A percentile compares a stretch with the other conserved stretches of the same genome.
Evolutionary conservation across 176 grass and related monocot genomes (phyloP).

Genomic region (Eragrostis curvula): DNA sequence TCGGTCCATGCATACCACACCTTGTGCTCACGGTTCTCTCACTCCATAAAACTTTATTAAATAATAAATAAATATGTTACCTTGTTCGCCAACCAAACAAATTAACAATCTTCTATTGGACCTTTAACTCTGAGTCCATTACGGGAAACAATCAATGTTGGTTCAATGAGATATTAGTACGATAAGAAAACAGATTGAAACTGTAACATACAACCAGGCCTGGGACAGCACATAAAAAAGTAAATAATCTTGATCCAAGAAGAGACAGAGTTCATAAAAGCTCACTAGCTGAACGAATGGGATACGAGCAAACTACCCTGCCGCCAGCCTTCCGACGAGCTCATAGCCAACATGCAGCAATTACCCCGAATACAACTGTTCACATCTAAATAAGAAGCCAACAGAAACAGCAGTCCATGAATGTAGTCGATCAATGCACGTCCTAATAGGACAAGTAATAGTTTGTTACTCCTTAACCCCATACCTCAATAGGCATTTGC

Average conservation of each 20-base stretch:
- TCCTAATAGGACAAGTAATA: not conserved
- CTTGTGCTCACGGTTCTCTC: not conserved
- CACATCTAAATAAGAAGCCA: not conserved
- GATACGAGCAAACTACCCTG: too few relatives aligned
- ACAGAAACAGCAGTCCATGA: not conserved
- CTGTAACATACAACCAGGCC: too few relatives aligned
- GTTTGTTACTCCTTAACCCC: not conserved
- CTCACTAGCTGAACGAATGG: too few relatives aligned
- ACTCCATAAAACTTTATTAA: not conserved
- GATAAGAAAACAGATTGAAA: too few relatives aligned
- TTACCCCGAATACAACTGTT: not conserved
- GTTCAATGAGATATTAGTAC: not conserved
- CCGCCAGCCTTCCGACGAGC: too few relatives aligned
- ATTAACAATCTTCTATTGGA: not conserved
- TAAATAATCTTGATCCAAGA: too few relatives aligned
- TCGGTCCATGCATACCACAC: too few relatives aligned
- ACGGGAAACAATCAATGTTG: not conserved
- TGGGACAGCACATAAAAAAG: too few relatives aligned
- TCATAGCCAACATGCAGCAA: not conserved
- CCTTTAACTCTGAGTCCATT: not conserved
- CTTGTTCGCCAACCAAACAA: not conserved
- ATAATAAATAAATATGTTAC: not conserved
- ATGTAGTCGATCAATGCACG: not conserved
- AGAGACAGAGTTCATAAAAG: too few relatives aligned
- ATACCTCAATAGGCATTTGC: not conserved